Conservation (phyloP, 129 eudicot genomes). For the Tanacetum coccineum region DNA sequence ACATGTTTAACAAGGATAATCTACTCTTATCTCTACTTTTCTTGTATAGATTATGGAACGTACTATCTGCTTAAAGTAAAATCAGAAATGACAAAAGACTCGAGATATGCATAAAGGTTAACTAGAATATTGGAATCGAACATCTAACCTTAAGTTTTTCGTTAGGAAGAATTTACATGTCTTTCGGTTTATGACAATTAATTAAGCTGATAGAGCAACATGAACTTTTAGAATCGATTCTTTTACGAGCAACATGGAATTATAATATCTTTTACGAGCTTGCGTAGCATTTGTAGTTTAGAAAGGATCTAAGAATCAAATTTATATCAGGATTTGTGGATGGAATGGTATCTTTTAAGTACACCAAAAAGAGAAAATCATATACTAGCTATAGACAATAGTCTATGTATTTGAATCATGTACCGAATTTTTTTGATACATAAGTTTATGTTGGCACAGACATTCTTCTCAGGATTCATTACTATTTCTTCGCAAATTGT, state of each 20-base stretch:
- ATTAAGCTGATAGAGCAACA: constrained; percentile 2
- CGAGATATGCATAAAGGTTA: neutral
- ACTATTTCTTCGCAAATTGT: neutral
- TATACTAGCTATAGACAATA: neutral
- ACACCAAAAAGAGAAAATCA: constrained; percentile 6
- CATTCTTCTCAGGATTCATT: constrained; percentile 3
- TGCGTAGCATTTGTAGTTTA: neutral
- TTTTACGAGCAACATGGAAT: constrained; percentile 2
- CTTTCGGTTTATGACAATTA: constrained; percentile 14
- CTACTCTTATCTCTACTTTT: neutral
- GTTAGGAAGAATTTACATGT: neutral
- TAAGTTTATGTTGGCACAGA: neutral
- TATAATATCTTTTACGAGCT: neutral
- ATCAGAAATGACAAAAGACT: constrained; percentile 6
- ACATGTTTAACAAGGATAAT: constrained; percentile 1
- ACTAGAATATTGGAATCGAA: neutral
- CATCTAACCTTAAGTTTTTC: neutral
- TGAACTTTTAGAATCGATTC: neutral
- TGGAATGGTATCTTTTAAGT: neutral
- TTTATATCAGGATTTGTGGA: constrained; percentile 6
- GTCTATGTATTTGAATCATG: neutral
- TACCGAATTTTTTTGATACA: neutral
- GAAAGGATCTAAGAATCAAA: constrained; percentile 9
- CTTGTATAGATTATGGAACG: neutral
- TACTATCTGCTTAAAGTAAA: neutral